Evolutionary conservation across 2,329 filamentous ascomycete genomes (phyloP).

Genomic region (Elsinoe necatrix): DNA sequence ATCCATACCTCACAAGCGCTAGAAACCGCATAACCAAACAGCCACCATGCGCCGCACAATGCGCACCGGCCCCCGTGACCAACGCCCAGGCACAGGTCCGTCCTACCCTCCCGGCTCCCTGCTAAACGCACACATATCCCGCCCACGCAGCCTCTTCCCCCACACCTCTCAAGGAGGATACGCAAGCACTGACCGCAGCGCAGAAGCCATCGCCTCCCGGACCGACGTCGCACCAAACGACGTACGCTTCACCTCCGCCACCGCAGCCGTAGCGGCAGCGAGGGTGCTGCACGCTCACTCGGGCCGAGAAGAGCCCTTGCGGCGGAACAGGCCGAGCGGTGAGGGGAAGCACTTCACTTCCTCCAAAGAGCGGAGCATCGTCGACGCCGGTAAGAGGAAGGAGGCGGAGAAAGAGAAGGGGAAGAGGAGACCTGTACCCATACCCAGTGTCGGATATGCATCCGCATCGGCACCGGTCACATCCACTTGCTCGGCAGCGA

Average conservation of each 20-base stretch:
- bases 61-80: background rate
- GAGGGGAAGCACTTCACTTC: background rate
- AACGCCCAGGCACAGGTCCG: background rate
- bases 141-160: background rate
- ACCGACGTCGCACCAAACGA: background rate
- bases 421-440: background rate
- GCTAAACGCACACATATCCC: background rate
- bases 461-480: background rate
- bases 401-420: background rate
- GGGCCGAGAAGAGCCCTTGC: background rate
- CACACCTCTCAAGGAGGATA: background rate
- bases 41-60: constrained; percentile 8
- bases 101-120: constrained; percentile 1
- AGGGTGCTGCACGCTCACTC: background rate
- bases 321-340: background rate
- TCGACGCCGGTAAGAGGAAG: background rate
- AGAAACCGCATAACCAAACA: background rate
- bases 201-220: background rate
- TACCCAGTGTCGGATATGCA: background rate
- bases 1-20: background rate
- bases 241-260: constrained; percentile 7
- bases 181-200: constrained; percentile 3
- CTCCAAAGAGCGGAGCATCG: background rate
- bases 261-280: constrained; percentile 4
- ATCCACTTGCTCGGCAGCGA: background rate